phyloP scores from a whole-genome alignment of 495 filamentous ascomycete genomes.

The Pseudevernia furfuracea region DNA sequence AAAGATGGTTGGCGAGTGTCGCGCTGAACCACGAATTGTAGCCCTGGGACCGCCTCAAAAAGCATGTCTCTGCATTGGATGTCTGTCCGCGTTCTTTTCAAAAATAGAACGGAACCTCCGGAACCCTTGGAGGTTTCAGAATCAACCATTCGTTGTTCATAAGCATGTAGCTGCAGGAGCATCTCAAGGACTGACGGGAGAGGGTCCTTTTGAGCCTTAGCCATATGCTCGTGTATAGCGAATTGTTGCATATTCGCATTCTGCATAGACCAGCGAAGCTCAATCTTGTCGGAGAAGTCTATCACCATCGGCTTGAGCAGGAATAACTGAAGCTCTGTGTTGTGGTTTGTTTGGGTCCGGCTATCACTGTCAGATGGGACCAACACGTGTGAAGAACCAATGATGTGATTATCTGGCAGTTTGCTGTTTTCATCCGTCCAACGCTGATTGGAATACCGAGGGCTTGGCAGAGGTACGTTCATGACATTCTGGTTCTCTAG shows the following conservation, averaged over 20 bases:
- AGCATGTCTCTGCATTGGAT: conserved; percentile 10
- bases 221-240: conserved; percentile 9
- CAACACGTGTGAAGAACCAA: neutral
- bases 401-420: neutral
- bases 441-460: neutral
- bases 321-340: conserved; percentile 1
- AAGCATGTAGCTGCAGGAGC: conserved; percentile 10
- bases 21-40: conserved; percentile 16
- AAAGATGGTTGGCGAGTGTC: neutral
- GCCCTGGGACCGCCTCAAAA: conserved; percentile 17
- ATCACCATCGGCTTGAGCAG: conserved; percentile 8
- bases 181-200: conserved; percentile 7
- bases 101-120: conserved; percentile 9
- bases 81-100: conserved; percentile 15
- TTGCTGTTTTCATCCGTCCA: neutral
- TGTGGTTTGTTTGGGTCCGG: neutral
- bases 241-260: neutral
- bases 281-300: conserved; percentile 15
- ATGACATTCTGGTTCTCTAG: neutral
- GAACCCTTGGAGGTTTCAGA: neutral
- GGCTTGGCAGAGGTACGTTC: neutral
- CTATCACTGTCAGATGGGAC: neutral
- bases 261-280: conserved; percentile 15
- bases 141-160: conserved; percentile 12
- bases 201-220: neutral